Evolutionary conservation across 306 rosid genomes (phyloP).

Genomic region (Lupinus albus): DNA sequence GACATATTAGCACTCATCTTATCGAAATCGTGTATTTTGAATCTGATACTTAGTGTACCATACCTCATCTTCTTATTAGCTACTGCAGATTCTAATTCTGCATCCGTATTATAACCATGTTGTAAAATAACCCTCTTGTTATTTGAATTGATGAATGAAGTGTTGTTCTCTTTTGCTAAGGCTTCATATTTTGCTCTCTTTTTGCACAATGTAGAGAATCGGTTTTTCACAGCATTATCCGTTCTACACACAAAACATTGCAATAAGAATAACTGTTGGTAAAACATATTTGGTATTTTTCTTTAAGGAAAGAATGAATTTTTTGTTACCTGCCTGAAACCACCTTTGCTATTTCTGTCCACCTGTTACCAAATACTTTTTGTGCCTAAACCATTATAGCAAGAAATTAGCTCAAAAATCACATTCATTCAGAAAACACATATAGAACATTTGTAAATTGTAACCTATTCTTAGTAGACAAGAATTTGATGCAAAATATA

Average conservation of each 20-base stretch:
- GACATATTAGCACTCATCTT: slow-evolving; percentile 34
- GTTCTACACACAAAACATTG: slow-evolving; percentile 62
- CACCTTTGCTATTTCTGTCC: slow-evolving; percentile 99
- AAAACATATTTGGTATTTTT: not conserved
- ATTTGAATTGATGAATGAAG: slow-evolving; percentile 66
- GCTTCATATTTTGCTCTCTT: slow-evolving; percentile 98
- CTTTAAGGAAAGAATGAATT: slow-evolving; percentile 24
- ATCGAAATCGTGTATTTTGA: slow-evolving; percentile 33
- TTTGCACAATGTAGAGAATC: slow-evolving; percentile 94
- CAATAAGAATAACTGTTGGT: slow-evolving; percentile 23
- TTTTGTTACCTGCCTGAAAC: slow-evolving; percentile 93
- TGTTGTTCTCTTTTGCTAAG: slow-evolving; percentile 78
- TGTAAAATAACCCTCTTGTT: slow-evolving; percentile 67
- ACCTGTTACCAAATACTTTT: slow-evolving; percentile 89
- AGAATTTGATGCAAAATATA: slow-evolving; percentile 25
- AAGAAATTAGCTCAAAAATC: slow-evolving; percentile 35
- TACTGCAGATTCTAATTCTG: slow-evolving; percentile 54
- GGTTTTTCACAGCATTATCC: slow-evolving; percentile 99
- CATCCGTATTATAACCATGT: slow-evolving; percentile 54
- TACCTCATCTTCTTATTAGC: slow-evolving; percentile 77
- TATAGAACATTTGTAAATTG: slow-evolving; percentile 24
- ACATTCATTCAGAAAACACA: not conserved
- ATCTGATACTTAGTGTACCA: slow-evolving; percentile 11
- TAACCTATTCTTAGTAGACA: slow-evolving; percentile 14
- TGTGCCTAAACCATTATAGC: slow-evolving; percentile 74